Evolutionary conservation across 192 early-diverging fungal genomes (phyloP).

Genomic region (Dissophora ornata): DNA sequence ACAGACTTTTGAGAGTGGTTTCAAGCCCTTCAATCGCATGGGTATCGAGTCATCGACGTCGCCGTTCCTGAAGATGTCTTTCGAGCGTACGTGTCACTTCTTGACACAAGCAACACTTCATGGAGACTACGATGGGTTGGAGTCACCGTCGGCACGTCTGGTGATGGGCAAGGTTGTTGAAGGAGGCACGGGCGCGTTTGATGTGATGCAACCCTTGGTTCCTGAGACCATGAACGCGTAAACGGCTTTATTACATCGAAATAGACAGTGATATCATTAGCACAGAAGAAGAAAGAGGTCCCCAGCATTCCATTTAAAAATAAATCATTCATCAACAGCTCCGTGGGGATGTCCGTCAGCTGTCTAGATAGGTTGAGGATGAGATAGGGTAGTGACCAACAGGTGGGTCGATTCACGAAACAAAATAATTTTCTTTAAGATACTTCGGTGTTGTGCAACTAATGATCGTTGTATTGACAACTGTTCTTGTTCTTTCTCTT

Average conservation of each 20-base stretch:
- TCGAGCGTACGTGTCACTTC: slow-evolving; percentile 96
- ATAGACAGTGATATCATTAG: too few relatives aligned
- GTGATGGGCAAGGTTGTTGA: slow-evolving; percentile 93
- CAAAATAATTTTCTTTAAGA: background rate
- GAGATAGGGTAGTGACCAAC: too few relatives aligned
- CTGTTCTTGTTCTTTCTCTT: slow-evolving; percentile 2
- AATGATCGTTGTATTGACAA: too few relatives aligned
- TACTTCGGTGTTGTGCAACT: too few relatives aligned
- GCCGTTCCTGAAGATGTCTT: slow-evolving; percentile 98
- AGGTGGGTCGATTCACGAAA: too few relatives aligned
- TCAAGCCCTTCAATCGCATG: slow-evolving; percentile 97
- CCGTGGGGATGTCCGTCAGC: too few relatives aligned
- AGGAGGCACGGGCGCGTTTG: slow-evolving; percentile 95
- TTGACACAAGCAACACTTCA: slow-evolving; percentile 89
- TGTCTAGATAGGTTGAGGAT: too few relatives aligned
- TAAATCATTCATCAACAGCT: too few relatives aligned
- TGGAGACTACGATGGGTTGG: slow-evolving; percentile 90
- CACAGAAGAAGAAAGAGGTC: background rate
- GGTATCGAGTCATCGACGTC: slow-evolving; percentile 92
- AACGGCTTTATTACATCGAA: too few relatives aligned
- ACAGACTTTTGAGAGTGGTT: slow-evolving; percentile 98
- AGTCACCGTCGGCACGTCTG: slow-evolving; percentile 92
- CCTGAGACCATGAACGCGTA: slow-evolving; percentile 36
- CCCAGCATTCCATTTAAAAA: background rate
- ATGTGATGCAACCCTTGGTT: slow-evolving; percentile 74